Evolutionary conservation across 768 basidiomycete species (phyloP).

Genomic region (Boletus sensibilis): DNA sequence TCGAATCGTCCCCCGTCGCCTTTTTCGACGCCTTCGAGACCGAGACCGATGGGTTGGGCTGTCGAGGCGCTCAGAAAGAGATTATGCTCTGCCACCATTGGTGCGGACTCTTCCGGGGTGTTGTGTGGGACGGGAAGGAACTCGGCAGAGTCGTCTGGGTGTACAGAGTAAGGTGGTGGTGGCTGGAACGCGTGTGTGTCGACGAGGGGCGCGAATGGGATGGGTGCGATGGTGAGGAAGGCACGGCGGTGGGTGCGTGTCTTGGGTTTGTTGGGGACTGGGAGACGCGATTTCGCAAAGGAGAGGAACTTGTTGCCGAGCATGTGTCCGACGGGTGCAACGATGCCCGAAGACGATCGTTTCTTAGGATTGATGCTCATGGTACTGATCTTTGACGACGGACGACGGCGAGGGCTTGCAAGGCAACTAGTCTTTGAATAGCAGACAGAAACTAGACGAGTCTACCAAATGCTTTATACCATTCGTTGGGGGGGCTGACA

Average conservation of each 20-base stretch:
- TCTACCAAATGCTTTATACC: too few relatives aligned
- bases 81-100: neutral
- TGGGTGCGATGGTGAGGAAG: constrained; percentile 16
- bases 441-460: too few relatives aligned
- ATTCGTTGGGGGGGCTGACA: too few relatives aligned
- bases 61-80: neutral
- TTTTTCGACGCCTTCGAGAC: constrained; percentile 27
- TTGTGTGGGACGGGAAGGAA: constrained; percentile 28
- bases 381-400: too few relatives aligned
- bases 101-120: constrained; percentile 16
- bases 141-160: constrained; percentile 6
- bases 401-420: too few relatives aligned
- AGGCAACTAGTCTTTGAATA: too few relatives aligned
- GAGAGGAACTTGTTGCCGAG: constrained; percentile 20
- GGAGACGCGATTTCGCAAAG: constrained; percentile 28
- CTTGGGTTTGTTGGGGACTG: constrained; percentile 17
- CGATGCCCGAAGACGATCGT: constrained; percentile 1
- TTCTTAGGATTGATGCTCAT: constrained; percentile 13
- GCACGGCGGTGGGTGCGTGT: constrained; percentile 6
- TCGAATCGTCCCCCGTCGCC: constrained; percentile 27
- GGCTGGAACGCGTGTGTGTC: constrained; percentile 28
- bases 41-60: constrained; percentile 20
- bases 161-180: constrained; percentile 24
- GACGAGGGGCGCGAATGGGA: constrained; percentile 30
- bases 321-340: constrained; percentile 9